These are phyloP conservation scores for Tricholoma sp. DNA, from an alignment of 768 basidiomycete genomes.

Conservation along the genomic window DNA sequence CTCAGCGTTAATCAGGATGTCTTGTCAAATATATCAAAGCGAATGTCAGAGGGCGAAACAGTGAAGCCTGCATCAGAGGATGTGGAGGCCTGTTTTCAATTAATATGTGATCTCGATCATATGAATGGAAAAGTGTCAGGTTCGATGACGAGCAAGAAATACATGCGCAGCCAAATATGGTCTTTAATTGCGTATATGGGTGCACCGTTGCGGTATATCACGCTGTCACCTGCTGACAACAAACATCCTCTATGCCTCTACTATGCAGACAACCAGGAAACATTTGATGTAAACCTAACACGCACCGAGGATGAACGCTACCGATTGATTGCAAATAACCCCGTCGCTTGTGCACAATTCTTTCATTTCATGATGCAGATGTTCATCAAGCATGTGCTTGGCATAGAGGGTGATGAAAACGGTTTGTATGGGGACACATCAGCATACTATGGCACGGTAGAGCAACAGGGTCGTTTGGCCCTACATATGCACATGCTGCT, in stretches of 20 bases:
- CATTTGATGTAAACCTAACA: slow-evolving; percentile 11
- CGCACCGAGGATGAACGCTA: too few species aligned
- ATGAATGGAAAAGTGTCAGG: too few species aligned
- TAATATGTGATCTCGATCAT: too few species aligned
- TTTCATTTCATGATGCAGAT: too few species aligned
- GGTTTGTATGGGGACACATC: too few species aligned
- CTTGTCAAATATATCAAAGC: slow-evolving; percentile 12
- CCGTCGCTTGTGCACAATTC: too few species aligned
- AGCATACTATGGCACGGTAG: slow-evolving; percentile 30
- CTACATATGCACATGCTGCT: slow-evolving; percentile 25
- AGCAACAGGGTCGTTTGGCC: slow-evolving; percentile 24
- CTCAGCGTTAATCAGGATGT: slow-evolving; percentile 16
- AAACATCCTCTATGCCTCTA: slow-evolving; percentile 29
- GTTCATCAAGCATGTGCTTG: too few species aligned
- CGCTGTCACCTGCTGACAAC: slow-evolving; percentile 23
- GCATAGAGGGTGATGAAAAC: slow-evolving; percentile 8
- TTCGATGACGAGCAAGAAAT: slow-evolving; percentile 21
- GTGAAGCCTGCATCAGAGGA: slow-evolving; percentile 14
- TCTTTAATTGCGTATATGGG: slow-evolving; percentile 18
- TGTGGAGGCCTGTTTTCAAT: too few species aligned
- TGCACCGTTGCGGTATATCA: slow-evolving; percentile 29
- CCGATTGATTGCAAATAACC: too few species aligned
- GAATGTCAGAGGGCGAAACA: slow-evolving; percentile 19
- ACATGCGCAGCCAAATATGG: slow-evolving; percentile 26
- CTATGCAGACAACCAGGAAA: slow-evolving; percentile 19